Evolutionary conservation across 1,284 basidiomycete species (phyloP).

Genomic region (Athelia sp.): DNA sequence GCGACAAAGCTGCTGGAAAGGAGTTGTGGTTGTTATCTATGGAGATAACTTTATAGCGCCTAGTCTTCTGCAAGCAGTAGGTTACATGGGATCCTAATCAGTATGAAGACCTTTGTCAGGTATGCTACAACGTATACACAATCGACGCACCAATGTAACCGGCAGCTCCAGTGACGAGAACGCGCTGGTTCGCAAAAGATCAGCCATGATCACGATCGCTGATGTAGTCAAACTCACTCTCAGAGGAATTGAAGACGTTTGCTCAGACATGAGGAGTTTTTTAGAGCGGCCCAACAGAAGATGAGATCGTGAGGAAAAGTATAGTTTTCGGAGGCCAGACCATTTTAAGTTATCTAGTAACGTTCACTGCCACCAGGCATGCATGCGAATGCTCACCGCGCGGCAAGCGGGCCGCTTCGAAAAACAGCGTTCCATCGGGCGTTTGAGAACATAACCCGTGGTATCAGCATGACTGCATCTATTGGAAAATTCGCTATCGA

Average conservation of each 20-base stretch:
- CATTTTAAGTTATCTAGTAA: too few relatives aligned
- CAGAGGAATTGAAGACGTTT: constrained; percentile 2
- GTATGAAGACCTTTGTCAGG: not conserved
- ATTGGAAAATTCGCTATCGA: too few relatives aligned
- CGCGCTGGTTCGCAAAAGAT: constrained; percentile 6
- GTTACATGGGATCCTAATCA: constrained; percentile 85
- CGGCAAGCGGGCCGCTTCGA: too few relatives aligned
- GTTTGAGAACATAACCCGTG: too few relatives aligned
- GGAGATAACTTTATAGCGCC: constrained; percentile 88
- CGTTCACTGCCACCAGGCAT: too few relatives aligned
- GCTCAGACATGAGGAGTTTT: not conserved
- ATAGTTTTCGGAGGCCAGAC: too few relatives aligned
- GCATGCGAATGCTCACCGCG: too few relatives aligned
- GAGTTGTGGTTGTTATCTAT: constrained; percentile 95
- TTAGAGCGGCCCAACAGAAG: not conserved
- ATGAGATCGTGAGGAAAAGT: too few relatives aligned
- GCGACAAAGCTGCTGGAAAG: constrained; percentile 64
- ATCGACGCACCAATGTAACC: constrained; percentile 71
- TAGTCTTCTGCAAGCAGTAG: constrained; percentile 79
- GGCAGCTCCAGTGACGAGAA: constrained; percentile 34
- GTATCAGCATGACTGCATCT: too few relatives aligned
- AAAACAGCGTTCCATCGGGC: too few relatives aligned
- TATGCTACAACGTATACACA: constrained; percentile 5
- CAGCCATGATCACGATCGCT: not conserved
- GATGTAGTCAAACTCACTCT: constrained; percentile 4